Base-by-base conservation (phyloP, 2,329 filamentous ascomycete species). In the Fusarium brachygibbosum region DNA sequence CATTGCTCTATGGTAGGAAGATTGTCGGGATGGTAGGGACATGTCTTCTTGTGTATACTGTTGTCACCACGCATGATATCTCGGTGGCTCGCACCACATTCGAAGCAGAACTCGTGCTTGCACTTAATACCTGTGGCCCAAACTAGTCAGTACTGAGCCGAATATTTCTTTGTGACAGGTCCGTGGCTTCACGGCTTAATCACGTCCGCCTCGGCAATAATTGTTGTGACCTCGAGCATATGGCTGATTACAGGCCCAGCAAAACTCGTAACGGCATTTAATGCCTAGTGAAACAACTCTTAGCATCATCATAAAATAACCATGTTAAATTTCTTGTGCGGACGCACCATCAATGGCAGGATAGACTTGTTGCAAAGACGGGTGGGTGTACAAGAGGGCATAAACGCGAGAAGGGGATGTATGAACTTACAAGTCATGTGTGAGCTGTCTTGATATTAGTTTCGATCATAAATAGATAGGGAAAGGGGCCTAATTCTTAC, bases 361-460 rank as follows among this genome's bases (percentile, higher is more conserved):
- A 41, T 42, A 50, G 50, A 53, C 35, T 53, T 40, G 56, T 44
- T 46, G 31, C 28, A 42, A 42, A 29, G 16, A 44, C 17, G 19
- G 34, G 41, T 31, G 56, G 34, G 41, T 31, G 56, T 37, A 34
- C 41, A 62, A 34, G 37, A 45, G 19, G 31, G 12, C 19, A 45
- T 23, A 14, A 44, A 29, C 31, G 41, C 49, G 44, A 17, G 53
- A 52, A 38, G 53, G 45, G 37, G 10, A 29, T 23, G 10, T 19
- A 32, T 12, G 5, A 58, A 75, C 80, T 78, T 79, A 82, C 81
- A 82, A 52, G 75, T 80, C 78, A 82, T 82, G 45, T 82, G 79
- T 14, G 78, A 74, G 63, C 81, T 82, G 42, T 29, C n/a, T 56
- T 29, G 28, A 11, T 4, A 69, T 79, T 68, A 80, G 74, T 31